Evolutionary conservation across 208 protist genomes (phyloP), one percentile per base, ranked within the genome.

Genomic region (Strigomonas galati): DNA sequence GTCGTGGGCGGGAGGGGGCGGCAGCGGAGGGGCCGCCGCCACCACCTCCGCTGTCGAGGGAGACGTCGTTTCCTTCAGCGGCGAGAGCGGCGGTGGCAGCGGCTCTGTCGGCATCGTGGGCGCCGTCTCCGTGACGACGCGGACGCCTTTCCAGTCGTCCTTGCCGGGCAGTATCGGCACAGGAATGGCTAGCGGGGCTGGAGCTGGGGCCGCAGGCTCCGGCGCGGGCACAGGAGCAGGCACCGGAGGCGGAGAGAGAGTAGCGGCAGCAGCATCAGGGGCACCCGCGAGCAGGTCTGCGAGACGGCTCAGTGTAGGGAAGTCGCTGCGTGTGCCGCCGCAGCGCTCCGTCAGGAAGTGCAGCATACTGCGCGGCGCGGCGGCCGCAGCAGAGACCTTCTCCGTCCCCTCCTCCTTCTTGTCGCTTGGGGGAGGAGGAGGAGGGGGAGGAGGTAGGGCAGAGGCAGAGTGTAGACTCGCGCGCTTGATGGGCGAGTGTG

Each of bases 141-240:
- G 23, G 7, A 24, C n/a, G 52, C 52, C 24, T 9, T 21, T 21
- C 52, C 23, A 24, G 52, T 31, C 63, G 3, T 58, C 66, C 0
- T 57, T 53, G n/a, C 67, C 60, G 15, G 72, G 78, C 19, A 73
- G 23, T 15, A 83, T 69, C 2, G 78, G 78, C 26, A 76, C 35
- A 1, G 78, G 69, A 40, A 76, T 76, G 30, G 15, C n/a, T n/a
- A 65, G n/a, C 40, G 57, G 35, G 26, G 46, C 19, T 0, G 55
- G 15, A 7, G 52, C 40, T 27, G 27, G 35, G 14, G 40, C 17
- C 15, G 53, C 28, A 14, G 63, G 0, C 1, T 23, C 23, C 46
- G 15, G 23, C 26, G 46, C 10, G 21, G 3, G 26, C 3, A 28
- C 30, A 4, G 43, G 24, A n/a, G 40, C 32, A 0, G 35, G 48